Base-by-base conservation (phyloP, 2,329 filamentous ascomycete species). In the Diaporthe humulicola region DNA sequence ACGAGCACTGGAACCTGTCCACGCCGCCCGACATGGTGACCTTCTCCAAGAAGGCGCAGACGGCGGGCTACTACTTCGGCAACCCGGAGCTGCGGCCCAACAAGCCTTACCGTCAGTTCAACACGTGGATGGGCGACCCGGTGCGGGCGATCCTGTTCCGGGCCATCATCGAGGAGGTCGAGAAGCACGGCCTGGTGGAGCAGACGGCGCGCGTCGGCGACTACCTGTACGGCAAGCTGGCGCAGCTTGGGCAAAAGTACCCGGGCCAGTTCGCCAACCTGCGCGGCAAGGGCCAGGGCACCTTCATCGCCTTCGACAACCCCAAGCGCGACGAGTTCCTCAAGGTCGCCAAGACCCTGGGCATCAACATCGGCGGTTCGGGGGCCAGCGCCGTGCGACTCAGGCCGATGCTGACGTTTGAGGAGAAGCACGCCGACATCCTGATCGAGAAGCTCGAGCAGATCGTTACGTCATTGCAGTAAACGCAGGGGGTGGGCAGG, bases 81-180 rank as follows among this genome's bases (percentile, higher is more conserved):
- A 93, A 97, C 88, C 90, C 91, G 14, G 92, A 91, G 56, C 89
- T 98, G 79, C 90, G 94, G 17, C 95, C 95, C 77, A 98, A 98
- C 88, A 96, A 96, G 89, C 94, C 96, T 8, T 98, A 98, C 88
- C 93, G 95, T 76, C 95, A 98, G 86, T 98, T 98, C 90, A 98
- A 98, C 89, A 98, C 95, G 66, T 98, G 95, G 95, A 97, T 98
- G 93, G 95, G 95, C 80, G 95, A 98, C 86, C 95, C 95, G 22
- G 93, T 93, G 19, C 92, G 95, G 75, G 95, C 94, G 22, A 87
- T 98, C 75, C 89, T 98, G 78, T 98, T 97, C 92, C 91, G 94
- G 77, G 93, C 92, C 81, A 98, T 98, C 85, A 90, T 96, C 81
- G 86, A 94, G 74, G 95, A 98, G 86, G 92, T 98, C 73, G 87